These are phyloP conservation scores for Mollisiaceae sp. DNA, from an alignment of 2,329 filamentous ascomycete genomes.

Conservation along the genomic window DNA sequence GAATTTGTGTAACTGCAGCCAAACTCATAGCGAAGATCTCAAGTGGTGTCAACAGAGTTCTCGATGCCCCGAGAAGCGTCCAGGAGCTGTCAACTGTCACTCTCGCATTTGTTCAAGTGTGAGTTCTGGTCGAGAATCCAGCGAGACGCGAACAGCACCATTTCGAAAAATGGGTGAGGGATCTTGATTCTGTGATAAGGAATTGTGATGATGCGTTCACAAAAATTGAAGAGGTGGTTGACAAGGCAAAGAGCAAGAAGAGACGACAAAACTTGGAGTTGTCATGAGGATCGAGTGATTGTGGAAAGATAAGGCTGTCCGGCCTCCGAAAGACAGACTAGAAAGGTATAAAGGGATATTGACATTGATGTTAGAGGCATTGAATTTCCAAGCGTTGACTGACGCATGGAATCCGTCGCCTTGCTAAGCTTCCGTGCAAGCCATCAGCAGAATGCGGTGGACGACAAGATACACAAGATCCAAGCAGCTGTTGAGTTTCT, in stretches of 20 bases:
- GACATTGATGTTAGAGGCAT: not conserved
- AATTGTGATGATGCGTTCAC: not conserved
- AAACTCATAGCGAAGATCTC: not conserved
- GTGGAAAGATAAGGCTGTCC: not conserved
- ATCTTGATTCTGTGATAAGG: not conserved
- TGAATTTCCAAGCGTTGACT: not conserved
- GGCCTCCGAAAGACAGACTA: not conserved
- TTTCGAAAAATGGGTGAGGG: not conserved
- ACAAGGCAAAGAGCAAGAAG: not conserved
- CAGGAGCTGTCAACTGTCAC: not conserved
- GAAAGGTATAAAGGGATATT: not conserved
- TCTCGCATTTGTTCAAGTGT: not conserved
- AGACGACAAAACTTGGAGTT: not conserved
- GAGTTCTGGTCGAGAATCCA: not conserved
- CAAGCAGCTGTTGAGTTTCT: not conserved
- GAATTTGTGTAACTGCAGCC: not conserved
- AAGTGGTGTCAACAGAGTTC: not conserved
- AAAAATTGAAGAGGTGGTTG: not conserved
- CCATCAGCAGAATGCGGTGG: not conserved
- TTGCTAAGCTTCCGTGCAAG: not conserved
- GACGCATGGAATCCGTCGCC: not conserved
- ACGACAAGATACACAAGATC: not conserved
- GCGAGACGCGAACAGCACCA: not conserved
- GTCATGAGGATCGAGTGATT: not conserved
- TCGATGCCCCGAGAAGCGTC: not conserved